These are phyloP conservation scores for Cercospora sp. DNA, from an alignment of 2,329 filamentous ascomycete genomes.

Conservation along the genomic window DNA sequence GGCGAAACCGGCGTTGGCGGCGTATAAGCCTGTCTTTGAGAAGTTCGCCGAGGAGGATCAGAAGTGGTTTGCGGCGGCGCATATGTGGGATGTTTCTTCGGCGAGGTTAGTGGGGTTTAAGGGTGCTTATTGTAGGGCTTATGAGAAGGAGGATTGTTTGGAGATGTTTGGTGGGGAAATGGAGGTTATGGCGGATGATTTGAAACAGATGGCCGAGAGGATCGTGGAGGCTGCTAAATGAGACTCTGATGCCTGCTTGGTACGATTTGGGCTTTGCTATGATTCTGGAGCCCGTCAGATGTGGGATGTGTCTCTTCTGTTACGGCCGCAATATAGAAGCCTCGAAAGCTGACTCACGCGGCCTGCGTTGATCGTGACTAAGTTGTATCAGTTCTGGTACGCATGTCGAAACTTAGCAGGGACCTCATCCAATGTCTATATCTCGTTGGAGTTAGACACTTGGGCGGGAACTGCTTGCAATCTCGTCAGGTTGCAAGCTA, in stretches of 20 bases:
- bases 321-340: neutral
- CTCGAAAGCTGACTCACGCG: neutral
- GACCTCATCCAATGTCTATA: neutral
- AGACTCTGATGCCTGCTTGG: too few species aligned
- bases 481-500: neutral
- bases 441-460: neutral
- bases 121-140: constrained; percentile 56
- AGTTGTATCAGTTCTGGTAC: neutral
- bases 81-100: constrained; percentile 58
- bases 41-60: constrained; percentile 42
- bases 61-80: constrained; percentile 60
- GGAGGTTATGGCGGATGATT: constrained; percentile 52
- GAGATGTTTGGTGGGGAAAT: constrained; percentile 54
- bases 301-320: neutral
- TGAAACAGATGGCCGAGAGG: constrained; percentile 52
- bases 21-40: constrained; percentile 50
- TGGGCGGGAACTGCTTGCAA: neutral
- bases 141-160: constrained; percentile 53
- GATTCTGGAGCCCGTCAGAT: too few species aligned
- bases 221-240: constrained; percentile 14
- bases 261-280: too few species aligned
- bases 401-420: too few species aligned
- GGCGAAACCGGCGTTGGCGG: constrained; percentile 53
- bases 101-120: constrained; percentile 43
- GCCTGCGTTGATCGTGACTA: neutral